These are phyloP conservation scores for Globisporangium echinulatum DNA, from an alignment of 352 stramenopile genomes.

Conservation along the genomic window DNA sequence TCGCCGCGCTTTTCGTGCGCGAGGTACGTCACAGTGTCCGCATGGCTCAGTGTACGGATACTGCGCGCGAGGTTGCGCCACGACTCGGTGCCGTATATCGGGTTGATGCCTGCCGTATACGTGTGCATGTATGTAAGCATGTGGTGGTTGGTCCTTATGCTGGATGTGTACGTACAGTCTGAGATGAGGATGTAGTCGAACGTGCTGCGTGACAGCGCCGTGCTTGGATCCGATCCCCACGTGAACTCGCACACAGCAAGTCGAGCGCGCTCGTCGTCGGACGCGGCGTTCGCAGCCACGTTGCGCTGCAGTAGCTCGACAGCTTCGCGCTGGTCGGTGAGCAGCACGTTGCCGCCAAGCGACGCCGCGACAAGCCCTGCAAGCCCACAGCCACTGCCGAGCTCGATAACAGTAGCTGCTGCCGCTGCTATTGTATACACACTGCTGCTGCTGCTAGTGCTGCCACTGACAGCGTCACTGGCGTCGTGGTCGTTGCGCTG, in stretches of 20 bases:
- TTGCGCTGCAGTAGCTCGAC: constrained; percentile 67
- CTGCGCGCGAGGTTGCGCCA: constrained; percentile 71
- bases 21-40: constrained; percentile 55
- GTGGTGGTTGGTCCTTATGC: neutral
- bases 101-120: constrained; percentile 51
- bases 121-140: neutral
- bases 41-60: constrained; percentile 49
- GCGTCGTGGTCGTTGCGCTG: neutral
- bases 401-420: constrained; percentile 43
- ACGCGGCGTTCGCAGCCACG: constrained; percentile 34
- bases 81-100: constrained; percentile 76
- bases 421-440: neutral
- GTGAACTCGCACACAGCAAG: constrained; percentile 48
- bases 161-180: constrained; percentile 45
- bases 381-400: constrained; percentile 76
- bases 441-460: neutral
- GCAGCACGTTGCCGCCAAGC: constrained; percentile 57
- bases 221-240: constrained; percentile 39
- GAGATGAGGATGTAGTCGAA: constrained; percentile 72
- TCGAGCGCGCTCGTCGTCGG: constrained; percentile 25
- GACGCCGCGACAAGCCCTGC: constrained; percentile 54
- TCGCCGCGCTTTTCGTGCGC: constrained; percentile 65
- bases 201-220: constrained; percentile 16
- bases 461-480: too few species aligned
- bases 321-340: constrained; percentile 67